Evolutionary conservation across 257 asterid genomes (phyloP).

Genomic region (Salvia miltiorrhiza): DNA sequence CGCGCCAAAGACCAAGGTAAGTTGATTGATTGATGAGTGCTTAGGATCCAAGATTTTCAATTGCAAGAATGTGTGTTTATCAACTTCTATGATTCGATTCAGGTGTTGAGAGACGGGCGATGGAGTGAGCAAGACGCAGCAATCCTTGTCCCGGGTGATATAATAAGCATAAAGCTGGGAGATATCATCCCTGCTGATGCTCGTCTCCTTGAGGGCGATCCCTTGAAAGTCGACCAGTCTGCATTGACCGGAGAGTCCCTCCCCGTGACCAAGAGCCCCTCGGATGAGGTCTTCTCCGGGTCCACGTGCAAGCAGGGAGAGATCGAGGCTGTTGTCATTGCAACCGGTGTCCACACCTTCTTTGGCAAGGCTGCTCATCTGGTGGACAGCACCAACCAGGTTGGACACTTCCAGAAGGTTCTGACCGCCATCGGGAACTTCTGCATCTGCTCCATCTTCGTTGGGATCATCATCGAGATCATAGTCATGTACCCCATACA

Average conservation of each 20-base stretch:
- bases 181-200: conserved; percentile 95
- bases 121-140: conserved; percentile 96
- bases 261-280: conserved; percentile 74
- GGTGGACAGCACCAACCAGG: conserved; percentile 92
- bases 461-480: conserved; percentile 71
- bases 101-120: conserved; percentile 82
- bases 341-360: conserved; percentile 94
- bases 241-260: conserved; percentile 94
- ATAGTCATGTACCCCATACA: conserved; percentile 93
- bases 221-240: conserved; percentile 81
- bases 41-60: neutral
- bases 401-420: conserved; percentile 93
- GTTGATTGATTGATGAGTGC: neutral
- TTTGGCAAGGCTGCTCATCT: conserved; percentile 98
- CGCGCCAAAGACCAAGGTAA: conserved; percentile 88
- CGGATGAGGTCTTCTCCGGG: conserved; percentile 89
- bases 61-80: neutral
- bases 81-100: neutral
- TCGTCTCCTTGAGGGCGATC: conserved; percentile 95
- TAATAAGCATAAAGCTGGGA: conserved; percentile 80
- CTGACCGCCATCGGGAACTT: conserved; percentile 92
- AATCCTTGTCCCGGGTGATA: conserved; percentile 87
- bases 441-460: conserved; percentile 82
- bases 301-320: conserved; percentile 97
- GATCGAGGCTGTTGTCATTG: conserved; percentile 89